Evolutionary conservation across 257 asterid species (phyloP), one percentile per base, ranked within the genome.

Genomic region (Capsicum chinense): DNA sequence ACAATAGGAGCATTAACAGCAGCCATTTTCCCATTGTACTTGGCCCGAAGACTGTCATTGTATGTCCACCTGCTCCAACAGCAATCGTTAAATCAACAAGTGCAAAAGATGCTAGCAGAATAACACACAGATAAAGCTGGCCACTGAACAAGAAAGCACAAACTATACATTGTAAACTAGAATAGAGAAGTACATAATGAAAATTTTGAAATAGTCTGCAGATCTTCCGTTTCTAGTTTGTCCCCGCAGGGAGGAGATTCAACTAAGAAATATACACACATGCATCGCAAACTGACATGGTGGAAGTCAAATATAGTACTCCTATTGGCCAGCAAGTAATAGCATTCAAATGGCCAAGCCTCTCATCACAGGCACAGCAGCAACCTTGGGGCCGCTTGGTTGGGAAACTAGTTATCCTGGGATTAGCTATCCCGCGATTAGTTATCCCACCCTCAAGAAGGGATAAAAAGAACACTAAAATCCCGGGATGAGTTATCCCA

Each of bases 21-120:
- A 83, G 98, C 99, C 98, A 94, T 96, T 88, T 94, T 94, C 21
- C 94, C 92, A 68, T 94, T 94, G 88, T 94, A 96, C 86, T 94
- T 96, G 60, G 92, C 93, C 48, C 98, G 90, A 83, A 96, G 95
- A 84, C 94, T 89, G 87, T 93, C 98, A 39, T 94, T 94, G 90
- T 88, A 91, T 19, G 98, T 94, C 99, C 99, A 96, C 82, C 99
- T 96, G 94, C 90, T 87, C 85, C n/a, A 50, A 52, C 82, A 81
- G 79, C 74, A 80, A 62, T 3, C 8, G 21, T 76, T 5, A 56
- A 56, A 54, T 79, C 76, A 79, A 26, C 8, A 39, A 56, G 37
- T n/a, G 59, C 56, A 12, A 21, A 52, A 5, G n/a, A 19, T 76
- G 63, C 7, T 52, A 52, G 8, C 63, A 52, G 81, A 52, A 81